Conservation (phyloP, 2,329 filamentous ascomycete genomes). For the Aspergillus sp. region DNA sequence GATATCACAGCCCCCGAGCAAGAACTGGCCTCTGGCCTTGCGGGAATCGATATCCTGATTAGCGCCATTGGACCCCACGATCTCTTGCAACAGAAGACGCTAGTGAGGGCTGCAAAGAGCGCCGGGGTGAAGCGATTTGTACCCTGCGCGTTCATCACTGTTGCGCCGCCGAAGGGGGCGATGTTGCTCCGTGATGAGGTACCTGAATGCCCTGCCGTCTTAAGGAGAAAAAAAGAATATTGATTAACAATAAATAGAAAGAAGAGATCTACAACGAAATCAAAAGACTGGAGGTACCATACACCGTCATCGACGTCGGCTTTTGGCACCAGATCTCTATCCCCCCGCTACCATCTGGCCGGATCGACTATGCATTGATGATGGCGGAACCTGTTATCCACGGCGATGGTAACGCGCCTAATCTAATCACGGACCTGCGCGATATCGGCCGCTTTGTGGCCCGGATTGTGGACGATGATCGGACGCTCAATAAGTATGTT, state of each 20-base stretch:
- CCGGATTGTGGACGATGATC: background rate
- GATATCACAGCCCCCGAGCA: background rate
- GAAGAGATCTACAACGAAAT: slow-evolving; percentile 48
- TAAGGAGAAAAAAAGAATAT: background rate
- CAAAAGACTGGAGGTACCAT: slow-evolving; percentile 46
- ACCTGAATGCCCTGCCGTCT: background rate
- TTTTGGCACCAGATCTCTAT: slow-evolving; percentile 52
- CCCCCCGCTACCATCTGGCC: slow-evolving; percentile 35
- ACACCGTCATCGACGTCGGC: slow-evolving; percentile 56
- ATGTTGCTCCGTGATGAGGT: slow-evolving; percentile 34
- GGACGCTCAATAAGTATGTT: slow-evolving; percentile 3
- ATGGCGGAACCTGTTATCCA: background rate
- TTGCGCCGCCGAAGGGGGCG: slow-evolving; percentile 33
- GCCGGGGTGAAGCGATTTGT: slow-evolving; percentile 50
- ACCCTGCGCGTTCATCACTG: slow-evolving; percentile 45
- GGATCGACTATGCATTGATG: background rate
- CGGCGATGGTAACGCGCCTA: background rate
- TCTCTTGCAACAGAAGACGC: slow-evolving; percentile 36
- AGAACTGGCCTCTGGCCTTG: background rate
- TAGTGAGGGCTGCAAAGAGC: slow-evolving; percentile 45
- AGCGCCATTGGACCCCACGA: slow-evolving; percentile 29
- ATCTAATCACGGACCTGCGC: background rate
- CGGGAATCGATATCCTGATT: slow-evolving; percentile 43
- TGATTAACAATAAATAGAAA: slow-evolving; percentile 36
- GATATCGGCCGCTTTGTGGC: slow-evolving; percentile 5